Percentiles rank a stretch among this genome's conserved stretches.
Evolutionary conservation across 2,329 filamentous ascomycete species (phyloP).

Genomic region (Macroventuria anomochaeta): DNA sequence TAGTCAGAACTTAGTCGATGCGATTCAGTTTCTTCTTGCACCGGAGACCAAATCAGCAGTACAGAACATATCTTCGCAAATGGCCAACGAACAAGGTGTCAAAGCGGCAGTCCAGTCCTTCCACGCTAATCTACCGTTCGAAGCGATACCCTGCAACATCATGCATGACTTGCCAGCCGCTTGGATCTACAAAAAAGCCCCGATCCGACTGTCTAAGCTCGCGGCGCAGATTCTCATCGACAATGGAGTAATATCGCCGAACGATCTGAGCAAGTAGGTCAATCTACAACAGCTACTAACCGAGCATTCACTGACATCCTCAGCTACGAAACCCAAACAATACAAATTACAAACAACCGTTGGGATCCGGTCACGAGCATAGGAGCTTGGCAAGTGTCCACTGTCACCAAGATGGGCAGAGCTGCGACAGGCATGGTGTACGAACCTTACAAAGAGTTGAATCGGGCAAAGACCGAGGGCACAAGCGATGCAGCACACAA

Average conservation of each 20-base stretch:
- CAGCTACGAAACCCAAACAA: conserved; percentile 29
- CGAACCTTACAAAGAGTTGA: conserved; percentile 21
- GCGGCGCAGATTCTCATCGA: conserved; percentile 33
- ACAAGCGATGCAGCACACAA: conserved; percentile 3
- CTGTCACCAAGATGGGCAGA: conserved; percentile 61
- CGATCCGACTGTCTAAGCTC: conserved; percentile 30
- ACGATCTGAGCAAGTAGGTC: conserved; percentile 28
- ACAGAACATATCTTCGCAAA: conserved; percentile 28
- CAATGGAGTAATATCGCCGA: conserved; percentile 20
- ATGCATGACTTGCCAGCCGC: conserved; percentile 29
- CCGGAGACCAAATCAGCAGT: conserved; percentile 25
- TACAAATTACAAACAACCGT: conserved; percentile 43
- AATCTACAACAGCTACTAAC: background rate
- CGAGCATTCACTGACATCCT: background rate
- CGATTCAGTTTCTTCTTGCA: conserved; percentile 33
- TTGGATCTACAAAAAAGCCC: conserved; percentile 29
- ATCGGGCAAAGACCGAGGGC: conserved; percentile 5
- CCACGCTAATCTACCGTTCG: conserved; percentile 36
- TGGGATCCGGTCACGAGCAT: conserved; percentile 72
- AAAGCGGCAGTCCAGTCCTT: conserved; percentile 34
- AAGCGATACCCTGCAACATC: conserved; percentile 32
- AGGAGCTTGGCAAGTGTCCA: conserved; percentile 64
- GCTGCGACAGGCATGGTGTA: conserved; percentile 64
- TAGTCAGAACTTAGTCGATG: conserved; percentile 28
- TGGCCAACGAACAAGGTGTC: conserved; percentile 31